Evolutionary conservation across 2,329 filamentous ascomycete genomes (phyloP).

Genomic region (Venturia asperata): DNA sequence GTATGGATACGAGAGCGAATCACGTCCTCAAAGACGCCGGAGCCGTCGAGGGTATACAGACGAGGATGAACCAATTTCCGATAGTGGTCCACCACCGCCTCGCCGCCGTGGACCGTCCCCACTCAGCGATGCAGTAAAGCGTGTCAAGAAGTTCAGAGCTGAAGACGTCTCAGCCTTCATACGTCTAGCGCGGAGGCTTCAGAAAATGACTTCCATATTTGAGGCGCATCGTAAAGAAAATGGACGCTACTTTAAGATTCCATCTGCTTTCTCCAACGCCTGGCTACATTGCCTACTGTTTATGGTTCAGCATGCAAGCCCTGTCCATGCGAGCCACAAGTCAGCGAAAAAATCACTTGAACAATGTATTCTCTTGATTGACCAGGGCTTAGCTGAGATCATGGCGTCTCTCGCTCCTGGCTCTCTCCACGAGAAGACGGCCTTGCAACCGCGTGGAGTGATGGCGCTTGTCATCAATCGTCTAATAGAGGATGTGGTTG

Average conservation of each 20-base stretch:
- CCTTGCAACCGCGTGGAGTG: neutral
- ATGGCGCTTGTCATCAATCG: constrained; percentile 8
- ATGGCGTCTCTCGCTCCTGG: constrained; percentile 1
- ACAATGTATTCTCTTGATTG: neutral
- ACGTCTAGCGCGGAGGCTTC: neutral
- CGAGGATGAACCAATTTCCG: neutral
- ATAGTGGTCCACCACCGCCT: neutral
- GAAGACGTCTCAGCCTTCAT: neutral
- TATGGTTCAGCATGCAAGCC: neutral
- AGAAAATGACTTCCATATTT: neutral
- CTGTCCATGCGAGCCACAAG: neutral
- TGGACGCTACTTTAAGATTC: constrained; percentile 1
- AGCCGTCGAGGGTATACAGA: neutral
- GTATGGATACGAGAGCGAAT: neutral
- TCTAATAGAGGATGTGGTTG: constrained; percentile 2
- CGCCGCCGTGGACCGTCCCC: neutral
- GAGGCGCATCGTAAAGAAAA: neutral
- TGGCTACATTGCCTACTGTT: constrained; percentile 13
- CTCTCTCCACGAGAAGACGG: neutral
- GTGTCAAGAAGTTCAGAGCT: neutral
- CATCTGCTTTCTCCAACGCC: constrained; percentile 4
- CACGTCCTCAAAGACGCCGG: neutral
- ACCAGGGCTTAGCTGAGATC: neutral
- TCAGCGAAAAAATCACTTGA: neutral
- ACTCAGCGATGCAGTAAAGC: neutral